phyloP scores from a whole-genome alignment of 371 early-diverging fungal genomes.

The Choanephora cucurbitarum region DNA sequence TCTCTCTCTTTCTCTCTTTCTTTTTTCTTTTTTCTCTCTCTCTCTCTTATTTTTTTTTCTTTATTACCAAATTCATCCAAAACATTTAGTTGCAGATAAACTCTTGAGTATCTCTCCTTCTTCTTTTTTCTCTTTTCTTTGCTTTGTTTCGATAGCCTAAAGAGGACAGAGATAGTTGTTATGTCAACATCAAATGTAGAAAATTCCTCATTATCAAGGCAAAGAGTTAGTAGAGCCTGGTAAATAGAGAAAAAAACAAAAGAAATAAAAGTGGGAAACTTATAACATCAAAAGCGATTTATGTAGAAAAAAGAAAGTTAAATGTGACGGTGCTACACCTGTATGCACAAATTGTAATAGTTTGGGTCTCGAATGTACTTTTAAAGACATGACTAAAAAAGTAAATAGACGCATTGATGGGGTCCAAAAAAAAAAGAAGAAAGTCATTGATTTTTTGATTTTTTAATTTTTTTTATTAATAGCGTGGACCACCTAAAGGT shows the following conservation, averaged over 20 bases:
- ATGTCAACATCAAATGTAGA: slow-evolving; percentile 18
- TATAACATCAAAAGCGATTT: too few species aligned
- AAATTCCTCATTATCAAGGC: slow-evolving; percentile 18
- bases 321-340: slow-evolving; percentile 60
- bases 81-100: too few species aligned
- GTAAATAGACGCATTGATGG: slow-evolving; percentile 14
- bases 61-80: too few species aligned
- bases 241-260: slow-evolving; percentile 16
- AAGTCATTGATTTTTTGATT: not conserved
- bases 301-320: slow-evolving; percentile 69
- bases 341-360: slow-evolving; percentile 56
- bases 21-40: too few species aligned
- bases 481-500: slow-evolving; percentile 69
- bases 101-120: too few species aligned
- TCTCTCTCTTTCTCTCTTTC: too few species aligned
- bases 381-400: slow-evolving; percentile 50
- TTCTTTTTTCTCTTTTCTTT: too few species aligned
- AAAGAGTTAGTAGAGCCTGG: slow-evolving; percentile 56
- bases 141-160: too few species aligned
- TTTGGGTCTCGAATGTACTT: slow-evolving; percentile 42
- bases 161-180: not conserved
- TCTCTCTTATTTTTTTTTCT: too few species aligned
- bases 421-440: not conserved
- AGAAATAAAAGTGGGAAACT: too few species aligned
- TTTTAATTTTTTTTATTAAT: not conserved